Evolutionary conservation across 306 rosid species (phyloP).

Genomic region (Lotus japonicus): DNA sequence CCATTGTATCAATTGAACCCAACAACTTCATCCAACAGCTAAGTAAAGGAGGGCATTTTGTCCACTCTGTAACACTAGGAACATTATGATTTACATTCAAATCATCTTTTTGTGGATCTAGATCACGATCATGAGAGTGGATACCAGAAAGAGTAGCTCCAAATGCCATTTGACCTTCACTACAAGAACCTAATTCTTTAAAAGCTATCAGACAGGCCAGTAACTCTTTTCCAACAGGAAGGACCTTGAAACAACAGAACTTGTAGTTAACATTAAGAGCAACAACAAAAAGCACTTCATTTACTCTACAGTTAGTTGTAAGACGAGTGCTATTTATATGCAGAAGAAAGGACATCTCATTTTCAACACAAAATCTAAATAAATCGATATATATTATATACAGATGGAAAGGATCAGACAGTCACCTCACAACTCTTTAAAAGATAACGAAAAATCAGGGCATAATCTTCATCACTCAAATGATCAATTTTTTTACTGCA

Average conservation of each 20-base stretch:
- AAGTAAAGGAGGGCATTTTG: conserved; percentile 71
- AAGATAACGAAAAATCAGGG: conserved; percentile 48
- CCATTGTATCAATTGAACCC: conserved; percentile 51
- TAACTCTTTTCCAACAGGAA: conserved; percentile 86
- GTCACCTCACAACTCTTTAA: conserved; percentile 74
- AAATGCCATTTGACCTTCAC: conserved; percentile 65
- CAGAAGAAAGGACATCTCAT: conserved; percentile 10
- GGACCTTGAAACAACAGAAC: conserved; percentile 52
- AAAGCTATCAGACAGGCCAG: conserved; percentile 74
- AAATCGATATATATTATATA: not conserved
- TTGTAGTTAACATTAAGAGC: conserved; percentile 7
- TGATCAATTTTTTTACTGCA: conserved; percentile 47
- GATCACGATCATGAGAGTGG: conserved; percentile 31
- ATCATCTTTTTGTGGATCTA: conserved; percentile 41
- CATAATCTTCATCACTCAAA: conserved; percentile 47
- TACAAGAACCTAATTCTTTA: conserved; percentile 60
- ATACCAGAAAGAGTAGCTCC: conserved; percentile 34
- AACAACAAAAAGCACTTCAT: conserved; percentile 11
- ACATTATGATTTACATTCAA: conserved; percentile 32
- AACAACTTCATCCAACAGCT: conserved; percentile 62
- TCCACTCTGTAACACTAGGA: conserved; percentile 56
- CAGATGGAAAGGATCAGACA: conserved; percentile 23
- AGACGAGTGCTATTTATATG: not conserved
- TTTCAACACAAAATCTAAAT: conserved; percentile 15
- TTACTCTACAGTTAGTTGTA: not conserved